These are phyloP conservation scores for Cephaloascus fragrans DNA, from an alignment of 805 yeast species.

Conservation along the genomic window DNA sequence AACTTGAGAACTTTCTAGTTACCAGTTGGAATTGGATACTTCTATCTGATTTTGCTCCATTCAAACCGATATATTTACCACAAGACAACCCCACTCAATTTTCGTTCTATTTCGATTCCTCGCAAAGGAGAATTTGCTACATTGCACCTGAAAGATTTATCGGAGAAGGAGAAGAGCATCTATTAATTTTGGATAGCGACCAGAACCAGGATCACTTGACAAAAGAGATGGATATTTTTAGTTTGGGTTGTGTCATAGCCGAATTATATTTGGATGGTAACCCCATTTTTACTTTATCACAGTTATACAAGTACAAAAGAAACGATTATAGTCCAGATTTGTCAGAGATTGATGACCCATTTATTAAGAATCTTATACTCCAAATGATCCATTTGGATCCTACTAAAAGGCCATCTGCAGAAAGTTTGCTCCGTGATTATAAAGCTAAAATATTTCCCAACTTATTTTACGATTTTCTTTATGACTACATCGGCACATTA, in stretches of 20 bases:
- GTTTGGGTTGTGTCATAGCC: constrained; percentile 82
- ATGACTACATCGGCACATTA: constrained; percentile 51
- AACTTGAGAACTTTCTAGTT: constrained; percentile 79
- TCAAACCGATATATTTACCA: constrained; percentile 80
- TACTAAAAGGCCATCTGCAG: constrained; percentile 42
- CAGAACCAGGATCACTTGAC: constrained; percentile 26
- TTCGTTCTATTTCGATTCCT: constrained; percentile 86
- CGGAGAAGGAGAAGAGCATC: constrained; percentile 15
- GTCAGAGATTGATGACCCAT: constrained; percentile 38
- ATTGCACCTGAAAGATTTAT: constrained; percentile 89
- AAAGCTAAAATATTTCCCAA: constrained; percentile 50
- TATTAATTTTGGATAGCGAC: constrained; percentile 9
- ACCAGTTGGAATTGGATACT: constrained; percentile 86
- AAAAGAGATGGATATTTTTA: constrained; percentile 71
- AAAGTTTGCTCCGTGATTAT: constrained; percentile 40
- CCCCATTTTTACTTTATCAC: constrained; percentile 79
- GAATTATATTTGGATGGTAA: constrained; percentile 83
- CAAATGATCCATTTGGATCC: constrained; percentile 65
- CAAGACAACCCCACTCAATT: constrained; percentile 91
- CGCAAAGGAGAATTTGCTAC: constrained; percentile 79
- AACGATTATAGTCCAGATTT: constrained; percentile 60
- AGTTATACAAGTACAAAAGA: constrained; percentile 71
- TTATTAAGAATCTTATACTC: constrained; percentile 43
- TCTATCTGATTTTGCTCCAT: constrained; percentile 73
- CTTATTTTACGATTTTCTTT: constrained; percentile 57